Base-by-base conservation (phyloP, 129 eudicot species). In the Oenanthe sinensis region DNA sequence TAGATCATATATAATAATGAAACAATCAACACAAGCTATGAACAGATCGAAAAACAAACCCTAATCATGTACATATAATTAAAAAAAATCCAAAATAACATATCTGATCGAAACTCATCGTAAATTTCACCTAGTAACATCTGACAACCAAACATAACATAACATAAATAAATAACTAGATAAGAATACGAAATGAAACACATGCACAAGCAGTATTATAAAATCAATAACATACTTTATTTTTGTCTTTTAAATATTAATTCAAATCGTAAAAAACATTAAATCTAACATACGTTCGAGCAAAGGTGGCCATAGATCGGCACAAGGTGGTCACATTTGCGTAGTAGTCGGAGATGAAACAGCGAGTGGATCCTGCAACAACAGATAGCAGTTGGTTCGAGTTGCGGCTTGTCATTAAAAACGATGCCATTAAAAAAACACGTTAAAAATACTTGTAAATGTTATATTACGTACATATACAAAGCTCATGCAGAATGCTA, bases 241-340 rank as follows among this genome's bases (percentile, higher is more conserved):
- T 33, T 0, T 33, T 33, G 13, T 4, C 10, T 13, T 55, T 55
- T 2, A 36, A 69, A 69, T 19, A 14, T 28, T 16, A 8, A 8
- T 40, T 16, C 1, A 20, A 1, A 3, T 6, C 3, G n/a, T 10
- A n/a, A 77, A 22, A 24, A 24, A 62, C 24, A 77, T 10, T 1
- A 13, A 30, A 67, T 30, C 7, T 67, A 0, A 44, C 78, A 5
- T 13, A 82, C 85, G 85, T 82, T 54, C 85, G 77, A 3, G 81
- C 73, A 77, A 82, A 82, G 6, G 85, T 82, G 46, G 85, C 85
- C 85, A 82, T 82, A 17, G 85, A 77, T 77, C 85, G 80, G 28
- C 76, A 67, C 46, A 49, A 76, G 5, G 60, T 4, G 2, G 44
- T 5, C 48, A 47, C 60, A 40, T 36, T 72, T 72, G 54, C 81